phyloP scores from a whole-genome alignment of 306 rosid genomes.

The Castanopsis chinensis region DNA sequence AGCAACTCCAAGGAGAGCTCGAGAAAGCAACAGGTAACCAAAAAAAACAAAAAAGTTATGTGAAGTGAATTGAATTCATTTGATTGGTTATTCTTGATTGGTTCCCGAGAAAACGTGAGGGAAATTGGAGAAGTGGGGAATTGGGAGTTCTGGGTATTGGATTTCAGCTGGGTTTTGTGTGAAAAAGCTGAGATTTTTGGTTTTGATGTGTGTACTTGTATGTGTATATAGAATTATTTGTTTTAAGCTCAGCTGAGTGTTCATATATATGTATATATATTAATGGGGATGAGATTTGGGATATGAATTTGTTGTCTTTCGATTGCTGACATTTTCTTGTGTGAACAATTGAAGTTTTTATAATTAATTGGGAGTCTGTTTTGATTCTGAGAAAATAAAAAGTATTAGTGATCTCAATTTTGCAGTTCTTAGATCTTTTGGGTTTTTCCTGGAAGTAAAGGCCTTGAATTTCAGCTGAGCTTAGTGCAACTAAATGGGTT shows the following conservation, averaged over 20 bases:
- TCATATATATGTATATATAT: not conserved
- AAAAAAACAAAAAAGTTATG: not conserved
- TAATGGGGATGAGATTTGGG: not conserved
- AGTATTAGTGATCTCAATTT: not conserved
- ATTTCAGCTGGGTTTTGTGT: not conserved
- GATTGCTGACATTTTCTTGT: not conserved
- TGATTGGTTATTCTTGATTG: not conserved
- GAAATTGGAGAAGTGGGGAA: not conserved
- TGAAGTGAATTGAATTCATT: not conserved
- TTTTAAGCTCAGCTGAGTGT: not conserved
- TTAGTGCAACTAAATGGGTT: not conserved
- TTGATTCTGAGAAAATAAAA: not conserved
- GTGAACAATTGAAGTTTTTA: not conserved
- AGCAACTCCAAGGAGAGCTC: conserved; percentile 31
- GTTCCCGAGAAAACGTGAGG: not conserved
- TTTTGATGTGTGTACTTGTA: not conserved
- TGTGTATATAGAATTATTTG: not conserved
- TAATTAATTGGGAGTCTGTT: not conserved
- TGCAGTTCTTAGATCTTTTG: not conserved
- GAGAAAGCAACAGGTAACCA: conserved; percentile 34
- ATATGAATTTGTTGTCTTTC: not conserved
- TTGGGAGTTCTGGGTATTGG: not conserved
- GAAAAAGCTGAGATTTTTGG: not conserved
- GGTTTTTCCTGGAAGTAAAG: not conserved
- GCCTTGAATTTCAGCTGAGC: not conserved